Evolutionary conservation across 1,139 yeast species (phyloP).

Genomic region (Scheffersomyces insectosa): DNA sequence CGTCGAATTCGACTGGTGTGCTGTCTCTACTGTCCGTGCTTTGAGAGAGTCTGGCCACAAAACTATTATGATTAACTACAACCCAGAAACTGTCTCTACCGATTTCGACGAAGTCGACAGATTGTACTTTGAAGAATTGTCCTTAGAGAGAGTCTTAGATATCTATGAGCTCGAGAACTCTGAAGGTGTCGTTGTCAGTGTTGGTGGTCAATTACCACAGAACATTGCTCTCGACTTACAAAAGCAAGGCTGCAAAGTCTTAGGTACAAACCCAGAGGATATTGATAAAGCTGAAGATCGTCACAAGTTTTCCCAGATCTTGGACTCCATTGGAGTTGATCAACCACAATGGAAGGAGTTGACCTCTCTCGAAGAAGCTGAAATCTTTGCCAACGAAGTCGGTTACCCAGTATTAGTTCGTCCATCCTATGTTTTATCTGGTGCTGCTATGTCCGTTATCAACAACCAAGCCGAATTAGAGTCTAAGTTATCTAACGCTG

Average conservation of each 20-base stretch:
- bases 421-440: slow-evolving; percentile 95
- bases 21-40: slow-evolving; percentile 94
- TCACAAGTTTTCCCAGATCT: slow-evolving; percentile 92
- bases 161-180: slow-evolving; percentile 91
- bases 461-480: slow-evolving; percentile 76
- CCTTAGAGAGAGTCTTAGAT: slow-evolving; percentile 95
- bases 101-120: slow-evolving; percentile 98
- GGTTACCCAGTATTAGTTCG: slow-evolving; percentile 96
- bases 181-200: slow-evolving; percentile 89
- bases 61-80: slow-evolving; percentile 95
- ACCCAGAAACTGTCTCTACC: slow-evolving; percentile 98
- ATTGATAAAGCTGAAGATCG: slow-evolving; percentile 98
- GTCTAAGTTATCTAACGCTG: slow-evolving; percentile 78
- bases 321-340: slow-evolving; percentile 85
- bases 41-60: slow-evolving; percentile 83
- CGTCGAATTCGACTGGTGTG: slow-evolving; percentile 99
- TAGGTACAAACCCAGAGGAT: slow-evolving; percentile 94
- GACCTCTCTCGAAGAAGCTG: slow-evolving; percentile 83
- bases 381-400: slow-evolving; percentile 78
- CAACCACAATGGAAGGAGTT: slow-evolving; percentile 99
- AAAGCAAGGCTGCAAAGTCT: slow-evolving; percentile 79
- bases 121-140: slow-evolving; percentile 91
- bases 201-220: slow-evolving; percentile 98
- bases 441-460: slow-evolving; percentile 98
- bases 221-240: slow-evolving; percentile 88